Percentiles rank a stretch among this genome's conserved stretches.
phyloP scores from a whole-genome alignment of 1,284 basidiomycete genomes.

The Cutaneotrichosporon cutaneum region DNA sequence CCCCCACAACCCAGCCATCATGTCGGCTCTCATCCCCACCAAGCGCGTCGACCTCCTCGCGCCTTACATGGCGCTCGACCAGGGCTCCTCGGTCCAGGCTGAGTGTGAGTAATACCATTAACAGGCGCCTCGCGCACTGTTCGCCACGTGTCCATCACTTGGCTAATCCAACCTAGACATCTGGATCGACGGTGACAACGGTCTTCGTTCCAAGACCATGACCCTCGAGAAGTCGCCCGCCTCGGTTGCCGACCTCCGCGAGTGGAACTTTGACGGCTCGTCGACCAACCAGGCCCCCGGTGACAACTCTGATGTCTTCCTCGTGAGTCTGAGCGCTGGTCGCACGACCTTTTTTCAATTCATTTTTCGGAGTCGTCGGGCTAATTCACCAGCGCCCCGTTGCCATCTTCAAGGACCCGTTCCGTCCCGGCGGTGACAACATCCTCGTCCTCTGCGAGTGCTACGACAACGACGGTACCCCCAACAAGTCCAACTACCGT shows the following conservation, averaged over 20 bases:
- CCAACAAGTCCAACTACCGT: conserved; percentile 95
- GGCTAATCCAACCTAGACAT: conserved; percentile 62
- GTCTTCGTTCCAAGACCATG: conserved; percentile 90
- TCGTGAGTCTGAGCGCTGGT: conserved; percentile 52
- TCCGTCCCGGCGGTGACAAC: conserved; percentile 98
- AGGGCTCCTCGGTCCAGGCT: conserved; percentile 85
- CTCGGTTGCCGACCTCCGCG: conserved; percentile 59
- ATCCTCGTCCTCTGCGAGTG: conserved; percentile 95
- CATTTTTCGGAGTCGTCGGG: too few relatives aligned
- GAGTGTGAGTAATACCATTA: conserved; percentile 66
- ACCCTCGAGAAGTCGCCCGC: conserved; percentile 47
- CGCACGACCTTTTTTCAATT: neutral
- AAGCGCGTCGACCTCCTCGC: conserved; percentile 81
- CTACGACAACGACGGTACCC: conserved; percentile 98
- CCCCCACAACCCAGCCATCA: conserved; percentile 22
- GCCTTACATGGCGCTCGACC: conserved; percentile 78
- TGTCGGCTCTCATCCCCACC: conserved; percentile 52
- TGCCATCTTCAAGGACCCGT: conserved; percentile 98
- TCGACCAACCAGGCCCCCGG: conserved; percentile 96
- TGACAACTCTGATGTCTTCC: conserved; percentile 93
- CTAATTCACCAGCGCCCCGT: conserved; percentile 65
- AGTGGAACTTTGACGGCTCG: conserved; percentile 99
- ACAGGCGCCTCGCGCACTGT: neutral
- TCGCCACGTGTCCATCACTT: neutral
- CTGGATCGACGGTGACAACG: conserved; percentile 91